These are phyloP conservation scores for Populus tremula DNA, from an alignment of 345 rosid genomes.

Conservation along the genomic window DNA sequence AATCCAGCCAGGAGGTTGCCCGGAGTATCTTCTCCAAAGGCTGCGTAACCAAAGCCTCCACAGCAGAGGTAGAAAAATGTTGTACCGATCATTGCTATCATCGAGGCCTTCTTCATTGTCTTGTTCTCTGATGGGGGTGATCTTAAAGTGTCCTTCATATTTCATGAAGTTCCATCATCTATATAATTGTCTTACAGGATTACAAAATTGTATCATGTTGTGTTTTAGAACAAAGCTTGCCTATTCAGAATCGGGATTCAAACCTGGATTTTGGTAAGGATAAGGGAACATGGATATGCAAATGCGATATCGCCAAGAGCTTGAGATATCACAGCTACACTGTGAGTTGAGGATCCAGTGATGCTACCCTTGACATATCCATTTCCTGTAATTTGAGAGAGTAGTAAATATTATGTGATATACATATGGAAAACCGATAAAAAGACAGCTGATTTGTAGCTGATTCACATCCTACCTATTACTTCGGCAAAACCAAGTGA, in stretches of 20 bases:
- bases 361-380: conserved; percentile 35
- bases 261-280: conserved; percentile 26
- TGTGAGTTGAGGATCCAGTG: conserved; percentile 29
- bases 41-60: conserved; percentile 50
- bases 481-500: conserved; percentile 47
- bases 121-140: conserved; percentile 43
- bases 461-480: conserved; percentile 23
- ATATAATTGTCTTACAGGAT: no score
- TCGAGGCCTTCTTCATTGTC: conserved; percentile 50
- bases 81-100: conserved; percentile 22
- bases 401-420: no score
- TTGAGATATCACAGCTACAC: conserved; percentile 26
- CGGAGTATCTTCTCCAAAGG: conserved; percentile 47
- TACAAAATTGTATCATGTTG: no score
- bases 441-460: no score
- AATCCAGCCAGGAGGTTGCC: conserved; percentile 55
- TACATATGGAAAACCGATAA: no score
- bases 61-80: conserved; percentile 45
- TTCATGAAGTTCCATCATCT: neutral
- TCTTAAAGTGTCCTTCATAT: conserved; percentile 21
- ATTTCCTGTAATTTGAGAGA: conserved; percentile 36
- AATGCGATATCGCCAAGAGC: conserved; percentile 50
- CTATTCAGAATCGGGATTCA: neutral
- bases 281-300: conserved; percentile 37
- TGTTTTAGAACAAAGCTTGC: neutral